Percentiles rank a stretch among this genome's conserved stretches.
Evolutionary conservation across 2,329 filamentous ascomycete species (phyloP).

Genomic region (Mycosphaerella sp.): DNA sequence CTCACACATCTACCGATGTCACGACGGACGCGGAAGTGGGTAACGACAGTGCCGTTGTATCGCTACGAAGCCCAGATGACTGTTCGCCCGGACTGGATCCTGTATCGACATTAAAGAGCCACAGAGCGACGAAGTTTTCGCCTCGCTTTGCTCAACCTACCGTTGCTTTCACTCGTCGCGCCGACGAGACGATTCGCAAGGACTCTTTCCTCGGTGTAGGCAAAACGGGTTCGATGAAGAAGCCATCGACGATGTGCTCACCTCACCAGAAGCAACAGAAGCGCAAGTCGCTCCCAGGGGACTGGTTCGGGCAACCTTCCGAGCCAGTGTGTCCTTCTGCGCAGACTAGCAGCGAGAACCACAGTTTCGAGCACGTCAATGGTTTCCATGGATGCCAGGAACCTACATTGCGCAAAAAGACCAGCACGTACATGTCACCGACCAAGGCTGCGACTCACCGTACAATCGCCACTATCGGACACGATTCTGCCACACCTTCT

Average conservation of each 20-base stretch:
- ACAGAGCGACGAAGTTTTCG: not conserved
- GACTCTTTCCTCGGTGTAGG: slow-evolving; percentile 10
- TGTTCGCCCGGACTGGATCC: not conserved
- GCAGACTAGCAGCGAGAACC: not conserved
- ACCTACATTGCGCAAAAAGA: slow-evolving; percentile 24
- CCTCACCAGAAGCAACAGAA: slow-evolving; percentile 21
- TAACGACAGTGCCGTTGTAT: not conserved
- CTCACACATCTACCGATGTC: not conserved
- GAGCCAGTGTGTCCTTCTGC: not conserved
- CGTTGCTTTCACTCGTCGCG: slow-evolving; percentile 22
- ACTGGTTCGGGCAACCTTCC: slow-evolving; percentile 19
- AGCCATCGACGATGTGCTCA: slow-evolving; percentile 16
- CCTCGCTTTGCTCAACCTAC: slow-evolving; percentile 32
- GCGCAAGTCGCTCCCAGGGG: slow-evolving; percentile 26
- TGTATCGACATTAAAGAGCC: not conserved
- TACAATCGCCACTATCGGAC: slow-evolving; percentile 23
- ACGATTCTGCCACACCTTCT: slow-evolving; percentile 7
- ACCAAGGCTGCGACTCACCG: slow-evolving; percentile 28
- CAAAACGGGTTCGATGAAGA: slow-evolving; percentile 16
- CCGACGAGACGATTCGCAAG: slow-evolving; percentile 24
- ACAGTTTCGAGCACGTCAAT: not conserved
- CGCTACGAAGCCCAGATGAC: not conserved
- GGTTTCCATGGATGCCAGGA: not conserved
- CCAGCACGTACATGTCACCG: slow-evolving; percentile 30
- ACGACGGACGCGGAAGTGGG: not conserved